A percentile compares a stretch with the other conserved stretches of the same genome.
These are phyloP conservation scores for Abelmoschus esculentus DNA, from an alignment of 345 rosid genomes.

Conservation along the genomic window DNA sequence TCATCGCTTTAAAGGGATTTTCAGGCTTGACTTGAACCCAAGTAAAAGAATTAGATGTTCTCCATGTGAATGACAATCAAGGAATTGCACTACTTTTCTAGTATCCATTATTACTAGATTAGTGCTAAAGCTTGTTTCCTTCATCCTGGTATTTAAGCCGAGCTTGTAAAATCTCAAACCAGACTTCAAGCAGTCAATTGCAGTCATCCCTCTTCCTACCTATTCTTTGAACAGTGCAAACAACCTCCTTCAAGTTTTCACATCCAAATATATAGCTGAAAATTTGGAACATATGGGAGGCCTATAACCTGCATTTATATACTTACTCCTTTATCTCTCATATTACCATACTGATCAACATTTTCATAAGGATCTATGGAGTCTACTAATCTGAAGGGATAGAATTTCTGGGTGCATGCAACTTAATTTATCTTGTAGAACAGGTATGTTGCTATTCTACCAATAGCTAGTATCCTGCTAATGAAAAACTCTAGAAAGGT, in stretches of 20 bases:
- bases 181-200: neutral
- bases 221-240: neutral
- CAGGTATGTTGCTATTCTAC: constrained; percentile 19
- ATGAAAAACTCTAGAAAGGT: neutral
- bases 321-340: neutral
- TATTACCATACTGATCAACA: neutral
- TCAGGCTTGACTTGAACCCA: constrained; percentile 31
- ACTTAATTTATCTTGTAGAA: constrained; percentile 9
- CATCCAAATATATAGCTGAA: neutral
- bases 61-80: constrained; percentile 23
- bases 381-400: neutral
- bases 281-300: neutral
- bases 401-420: neutral
- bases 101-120: constrained; percentile 12
- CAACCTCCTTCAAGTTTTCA: neutral
- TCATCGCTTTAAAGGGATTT: neutral
- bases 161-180: constrained; percentile 1
- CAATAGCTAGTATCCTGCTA: neutral
- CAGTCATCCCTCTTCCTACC: neutral
- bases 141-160: constrained; percentile 18
- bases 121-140: constrained; percentile 9
- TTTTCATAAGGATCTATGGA: neutral
- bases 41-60: constrained; percentile 16
- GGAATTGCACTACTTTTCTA: constrained; percentile 17
- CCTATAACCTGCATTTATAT: neutral